phyloP scores from a whole-genome alignment of 2,329 filamentous ascomycete species.

The Fusarium bactridioides region DNA sequence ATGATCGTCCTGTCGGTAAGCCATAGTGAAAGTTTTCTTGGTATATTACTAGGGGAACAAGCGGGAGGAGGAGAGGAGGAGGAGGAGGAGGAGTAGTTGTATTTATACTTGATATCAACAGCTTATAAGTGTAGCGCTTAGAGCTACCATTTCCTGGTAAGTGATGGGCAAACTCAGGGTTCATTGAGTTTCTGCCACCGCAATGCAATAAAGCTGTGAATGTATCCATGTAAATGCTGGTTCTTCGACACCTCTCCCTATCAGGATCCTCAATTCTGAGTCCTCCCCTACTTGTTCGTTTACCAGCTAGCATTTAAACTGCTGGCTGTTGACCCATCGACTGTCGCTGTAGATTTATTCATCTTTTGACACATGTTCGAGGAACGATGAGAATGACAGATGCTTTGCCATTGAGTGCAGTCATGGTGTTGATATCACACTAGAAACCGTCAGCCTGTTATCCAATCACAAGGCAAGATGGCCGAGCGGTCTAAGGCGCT shows the following conservation, averaged over 20 bases:
- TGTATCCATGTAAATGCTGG: background rate
- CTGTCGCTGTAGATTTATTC: background rate
- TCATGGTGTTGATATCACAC: rapidly evolving
- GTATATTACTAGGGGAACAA: background rate
- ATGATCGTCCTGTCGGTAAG: background rate
- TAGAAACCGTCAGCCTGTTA: rapidly evolving
- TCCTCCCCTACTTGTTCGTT: background rate
- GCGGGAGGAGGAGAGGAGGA: background rate
- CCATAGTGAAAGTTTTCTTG: background rate
- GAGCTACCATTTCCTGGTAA: rapidly evolving
- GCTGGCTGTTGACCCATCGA: background rate
- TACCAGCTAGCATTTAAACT: background rate
- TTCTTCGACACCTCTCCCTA: background rate
- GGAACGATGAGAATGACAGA: background rate
- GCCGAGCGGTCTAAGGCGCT: conserved; percentile 7
- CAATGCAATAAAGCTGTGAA: background rate
- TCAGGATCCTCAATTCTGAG: background rate
- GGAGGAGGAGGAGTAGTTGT: too few species aligned
- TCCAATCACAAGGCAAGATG: conserved; percentile 5
- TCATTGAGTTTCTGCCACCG: background rate
- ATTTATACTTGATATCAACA: background rate
- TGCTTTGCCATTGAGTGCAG: background rate
- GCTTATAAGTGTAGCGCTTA: background rate
- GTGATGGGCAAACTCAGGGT: background rate
- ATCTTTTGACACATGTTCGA: too few species aligned